Percentiles rank a stretch among this genome's conserved stretches.
phyloP scores from a whole-genome alignment of 805 yeast species.

The Myxozyma udenii region DNA sequence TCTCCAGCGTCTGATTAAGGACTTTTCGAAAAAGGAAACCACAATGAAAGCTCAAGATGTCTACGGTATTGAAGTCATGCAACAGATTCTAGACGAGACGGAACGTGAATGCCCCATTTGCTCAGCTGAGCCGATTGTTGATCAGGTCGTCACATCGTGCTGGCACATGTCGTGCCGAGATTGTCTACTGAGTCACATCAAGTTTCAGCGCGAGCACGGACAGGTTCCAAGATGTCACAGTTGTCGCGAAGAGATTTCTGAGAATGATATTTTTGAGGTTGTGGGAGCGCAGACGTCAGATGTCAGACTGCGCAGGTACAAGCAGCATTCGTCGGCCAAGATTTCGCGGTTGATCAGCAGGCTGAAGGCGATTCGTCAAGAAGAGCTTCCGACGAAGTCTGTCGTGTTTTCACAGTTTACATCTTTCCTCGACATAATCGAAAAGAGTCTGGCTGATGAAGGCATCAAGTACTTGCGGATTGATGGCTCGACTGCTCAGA shows the following conservation, averaged over 20 bases:
- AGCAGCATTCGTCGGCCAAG: conserved; percentile 59
- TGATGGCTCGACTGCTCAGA: conserved; percentile 74
- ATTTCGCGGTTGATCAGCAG: conserved; percentile 64
- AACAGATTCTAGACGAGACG: conserved; percentile 36
- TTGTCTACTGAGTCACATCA: conserved; percentile 72
- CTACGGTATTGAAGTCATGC: conserved; percentile 34
- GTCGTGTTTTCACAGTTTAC: conserved; percentile 93
- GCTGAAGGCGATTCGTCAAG: conserved; percentile 51
- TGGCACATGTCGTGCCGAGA: conserved; percentile 74
- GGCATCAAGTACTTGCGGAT: conserved; percentile 63
- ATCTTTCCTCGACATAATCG: conserved; percentile 71
- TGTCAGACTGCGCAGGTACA: conserved; percentile 34
- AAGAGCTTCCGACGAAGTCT: conserved; percentile 59
- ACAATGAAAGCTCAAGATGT: conserved; percentile 18
- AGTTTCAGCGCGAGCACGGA: conserved; percentile 54
- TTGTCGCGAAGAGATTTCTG: conserved; percentile 60
- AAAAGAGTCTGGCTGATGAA: conserved; percentile 51
- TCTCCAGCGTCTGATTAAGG: conserved; percentile 26
- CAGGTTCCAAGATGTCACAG: conserved; percentile 64
- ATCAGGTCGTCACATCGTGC: conserved; percentile 67
- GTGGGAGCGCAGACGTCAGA: conserved; percentile 32
- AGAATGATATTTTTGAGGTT: conserved; percentile 49
- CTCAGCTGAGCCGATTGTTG: conserved; percentile 57
- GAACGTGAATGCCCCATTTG: conserved; percentile 82
- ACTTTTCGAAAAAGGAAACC: conserved; percentile 17